Base-by-base conservation (phyloP, 169 alveolate genomes). In the Cryptosporidium viatorum region DNA sequence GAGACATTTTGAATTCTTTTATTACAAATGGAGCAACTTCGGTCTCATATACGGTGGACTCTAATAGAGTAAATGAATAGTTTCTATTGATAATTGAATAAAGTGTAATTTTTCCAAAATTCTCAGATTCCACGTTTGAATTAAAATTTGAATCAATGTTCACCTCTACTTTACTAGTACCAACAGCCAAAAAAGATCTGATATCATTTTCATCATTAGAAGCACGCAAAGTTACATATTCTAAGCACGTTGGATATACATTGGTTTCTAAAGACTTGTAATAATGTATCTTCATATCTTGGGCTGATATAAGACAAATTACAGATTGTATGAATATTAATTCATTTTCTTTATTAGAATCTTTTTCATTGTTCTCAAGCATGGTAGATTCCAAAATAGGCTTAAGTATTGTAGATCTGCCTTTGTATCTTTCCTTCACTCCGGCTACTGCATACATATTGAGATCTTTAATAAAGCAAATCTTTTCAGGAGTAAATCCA, bases 401-500 rank as follows among this genome's bases (percentile, higher is more conserved):
- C 6, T 70, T 16, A 7, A 52, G 48, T 33, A 50, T 71, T 37
- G 43, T 41, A 29, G 45, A 26, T 48, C 29, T 23, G 12, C 31
- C 35, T 6, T 62, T 35, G 21, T 7, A 52, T 16, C 39, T 80
- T 39, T 80, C 89, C 41, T 23, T 62, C 1, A 80, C 65, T 10
- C 89, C 89, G 3, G 62, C 89, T 21, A 80, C 62, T 7, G 50
- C 89, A 80, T 80, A 67, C 23, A 80, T 65, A 21, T 80, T 80
- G 16, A 80, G 67, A 50, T 80, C 52, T 14, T 35, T 12, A 60
- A 80, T 35, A 41, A 59, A 80, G 45, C 89, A 80, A 45, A 80
- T 50, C 75, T 65, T 59, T 67, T 80, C 89, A 21, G 89, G 89
- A 59, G 89, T 80, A 31, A 80, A 80, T 12, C 45, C 65, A 39